phyloP scores from a whole-genome alignment of 495 filamentous ascomycete genomes.

The Penicillium goetzii region DNA sequence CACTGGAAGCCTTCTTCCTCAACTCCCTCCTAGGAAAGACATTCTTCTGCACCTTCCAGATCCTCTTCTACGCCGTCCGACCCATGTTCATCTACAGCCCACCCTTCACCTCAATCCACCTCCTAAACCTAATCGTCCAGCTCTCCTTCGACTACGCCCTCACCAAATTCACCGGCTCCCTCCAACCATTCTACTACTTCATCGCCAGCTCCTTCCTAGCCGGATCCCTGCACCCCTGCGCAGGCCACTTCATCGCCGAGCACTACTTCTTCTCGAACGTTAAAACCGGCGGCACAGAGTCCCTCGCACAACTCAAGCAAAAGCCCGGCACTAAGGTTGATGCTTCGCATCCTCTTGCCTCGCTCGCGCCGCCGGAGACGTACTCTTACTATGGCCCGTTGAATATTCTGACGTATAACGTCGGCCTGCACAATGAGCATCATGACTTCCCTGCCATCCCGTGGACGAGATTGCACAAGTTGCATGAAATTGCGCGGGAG shows the following conservation, averaged over 20 bases:
- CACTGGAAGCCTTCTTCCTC: slow-evolving; percentile 88
- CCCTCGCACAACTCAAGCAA: slow-evolving; percentile 45
- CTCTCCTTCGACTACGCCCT: slow-evolving; percentile 76
- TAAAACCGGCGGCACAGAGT: slow-evolving; percentile 59
- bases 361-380: slow-evolving; percentile 80
- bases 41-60: slow-evolving; percentile 99
- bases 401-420: slow-evolving; percentile 94
- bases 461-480: slow-evolving; percentile 78
- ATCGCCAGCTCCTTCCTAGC: slow-evolving; percentile 89
- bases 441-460: slow-evolving; percentile 98
- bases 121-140: slow-evolving; percentile 77
- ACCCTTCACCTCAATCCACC: slow-evolving; percentile 83
- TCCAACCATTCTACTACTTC: slow-evolving; percentile 72
- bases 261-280: slow-evolving; percentile 94
- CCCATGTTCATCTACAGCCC: slow-evolving; percentile 93
- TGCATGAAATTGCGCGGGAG: slow-evolving; percentile 82
- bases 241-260: slow-evolving; percentile 98
- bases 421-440: slow-evolving; percentile 97
- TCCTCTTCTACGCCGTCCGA: slow-evolving; percentile 98
- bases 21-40: slow-evolving; percentile 97
- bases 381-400: slow-evolving; percentile 95
- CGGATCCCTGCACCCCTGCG: slow-evolving; percentile 90
- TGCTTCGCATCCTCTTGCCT: slow-evolving; percentile 45
- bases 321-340: slow-evolving; percentile 29
- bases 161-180: slow-evolving; percentile 55